These are phyloP conservation scores for Herpotrichia juniperi DNA, from an alignment of 2,329 filamentous ascomycete species.

Conservation along the genomic window DNA sequence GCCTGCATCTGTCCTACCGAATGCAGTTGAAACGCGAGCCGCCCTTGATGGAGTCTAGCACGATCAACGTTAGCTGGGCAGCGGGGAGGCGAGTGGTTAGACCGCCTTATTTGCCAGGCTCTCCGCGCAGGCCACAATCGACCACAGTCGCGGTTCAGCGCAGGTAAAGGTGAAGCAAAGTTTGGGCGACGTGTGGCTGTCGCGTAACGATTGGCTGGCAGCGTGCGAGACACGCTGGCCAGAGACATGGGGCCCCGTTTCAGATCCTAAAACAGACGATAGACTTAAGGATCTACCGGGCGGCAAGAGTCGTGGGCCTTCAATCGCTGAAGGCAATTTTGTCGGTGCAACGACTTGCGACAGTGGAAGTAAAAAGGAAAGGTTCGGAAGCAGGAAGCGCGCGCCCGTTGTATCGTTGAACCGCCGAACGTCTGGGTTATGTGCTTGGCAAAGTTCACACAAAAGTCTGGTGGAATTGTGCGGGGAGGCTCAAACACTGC, in stretches of 20 bases:
- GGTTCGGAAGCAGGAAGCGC: not conserved
- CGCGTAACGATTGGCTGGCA: slow-evolving; percentile 43
- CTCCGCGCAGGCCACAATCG: slow-evolving; percentile 20
- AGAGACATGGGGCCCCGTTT: slow-evolving; percentile 33
- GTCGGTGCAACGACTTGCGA: slow-evolving; percentile 14
- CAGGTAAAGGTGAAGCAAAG: slow-evolving; percentile 29
- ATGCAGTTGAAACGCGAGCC: slow-evolving; percentile 35
- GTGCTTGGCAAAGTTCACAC: not conserved
- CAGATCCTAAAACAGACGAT: slow-evolving; percentile 34
- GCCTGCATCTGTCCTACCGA: slow-evolving; percentile 20
- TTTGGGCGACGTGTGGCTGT: slow-evolving; percentile 33
- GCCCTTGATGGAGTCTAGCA: slow-evolving; percentile 27
- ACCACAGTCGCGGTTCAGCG: slow-evolving; percentile 19
- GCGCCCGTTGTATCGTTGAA: not conserved
- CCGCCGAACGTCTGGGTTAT: not conserved
- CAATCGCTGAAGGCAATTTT: slow-evolving; percentile 21
- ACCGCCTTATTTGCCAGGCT: slow-evolving; percentile 18
- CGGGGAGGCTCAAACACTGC: not conserved
- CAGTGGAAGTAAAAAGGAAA: not conserved
- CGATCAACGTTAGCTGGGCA: slow-evolving; percentile 17
- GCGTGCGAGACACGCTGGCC: slow-evolving; percentile 31
- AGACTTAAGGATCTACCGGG: slow-evolving; percentile 30
- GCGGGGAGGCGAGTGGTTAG: slow-evolving; percentile 20
- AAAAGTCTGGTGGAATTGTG: slow-evolving; percentile 1
- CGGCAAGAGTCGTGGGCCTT: slow-evolving; percentile 32